Evolutionary conservation across 192 early-diverging fungal genomes (phyloP), one percentile per base, ranked within the genome.

Genomic region (Phlyctochytrium planicorne): DNA sequence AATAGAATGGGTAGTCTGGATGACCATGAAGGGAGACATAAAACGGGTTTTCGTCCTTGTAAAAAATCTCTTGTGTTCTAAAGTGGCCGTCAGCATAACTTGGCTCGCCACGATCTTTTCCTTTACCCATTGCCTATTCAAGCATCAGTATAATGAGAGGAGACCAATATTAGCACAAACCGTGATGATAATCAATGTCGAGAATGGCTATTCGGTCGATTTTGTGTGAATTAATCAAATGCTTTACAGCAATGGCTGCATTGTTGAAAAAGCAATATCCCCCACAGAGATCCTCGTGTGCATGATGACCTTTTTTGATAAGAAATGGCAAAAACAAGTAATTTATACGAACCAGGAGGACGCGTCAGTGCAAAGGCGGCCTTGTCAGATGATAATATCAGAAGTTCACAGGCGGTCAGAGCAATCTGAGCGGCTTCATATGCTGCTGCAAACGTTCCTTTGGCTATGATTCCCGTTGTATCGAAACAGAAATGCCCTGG

Each of bases 191-290:
- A 47, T 75, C 94, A 84, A 94, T 93, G 69, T 97, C 95, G 24
- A 97, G 71, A 27, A 96, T 87, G 65, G 91, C 74, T 2, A 96
- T 78, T 63, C 77, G 78, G n/a, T 74, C 66, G 1, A 76, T 66
- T 17, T 77, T 66, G 17, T 76, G 68, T 16, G 78, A 30, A 30
- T 70, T 68, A 53, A 86, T 84, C 2, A 93, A 69, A 52, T 89
- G 85, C 14, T 80, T 76, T 0, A 89, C 79, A 1, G 95, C 92
- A 36, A 96, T 83, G 2, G 93, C 92, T 0, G 93, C 88, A 68
- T 93, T 95, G 73, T 97, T 97, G 56, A 91, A 84, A 23, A 96
- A 68, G 65, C 95, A 97, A 60, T 94, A 97, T 16, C 95, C 95
- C 75, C 85, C 87, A 79, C 87, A 68, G 3, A 75, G 34, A 35